Evolutionary conservation across 495 filamentous ascomycete species (phyloP).

Genomic region (Aspergillus affinis): DNA sequence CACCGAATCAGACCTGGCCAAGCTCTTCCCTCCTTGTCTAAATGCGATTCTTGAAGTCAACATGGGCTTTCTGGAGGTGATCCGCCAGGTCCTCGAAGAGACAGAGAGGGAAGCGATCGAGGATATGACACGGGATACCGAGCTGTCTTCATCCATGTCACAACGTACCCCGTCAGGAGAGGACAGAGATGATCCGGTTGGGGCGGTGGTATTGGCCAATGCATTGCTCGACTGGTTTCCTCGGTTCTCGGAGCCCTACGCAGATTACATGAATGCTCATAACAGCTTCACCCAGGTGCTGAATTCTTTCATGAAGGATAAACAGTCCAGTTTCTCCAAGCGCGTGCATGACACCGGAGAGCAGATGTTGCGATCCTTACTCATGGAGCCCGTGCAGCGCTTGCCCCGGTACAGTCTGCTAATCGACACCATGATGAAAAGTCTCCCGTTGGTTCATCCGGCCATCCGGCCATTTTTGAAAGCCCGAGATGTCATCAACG

Average conservation of each 20-base stretch:
- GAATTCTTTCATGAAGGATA: slow-evolving; percentile 67
- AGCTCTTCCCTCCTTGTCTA: slow-evolving; percentile 77
- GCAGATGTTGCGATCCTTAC: slow-evolving; percentile 82
- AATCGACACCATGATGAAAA: slow-evolving; percentile 89
- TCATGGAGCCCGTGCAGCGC: slow-evolving; percentile 95
- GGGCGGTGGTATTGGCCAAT: slow-evolving; percentile 71
- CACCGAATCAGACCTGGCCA: slow-evolving; percentile 66
- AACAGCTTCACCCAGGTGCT: slow-evolving; percentile 79
- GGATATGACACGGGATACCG: slow-evolving; percentile 60
- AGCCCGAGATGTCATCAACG: slow-evolving; percentile 86
- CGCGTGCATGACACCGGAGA: slow-evolving; percentile 82
- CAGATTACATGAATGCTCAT: slow-evolving; percentile 85
- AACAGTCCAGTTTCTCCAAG: slow-evolving; percentile 74
- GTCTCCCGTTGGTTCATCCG: slow-evolving; percentile 78
- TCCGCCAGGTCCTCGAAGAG: slow-evolving; percentile 74
- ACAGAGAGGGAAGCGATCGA: slow-evolving; percentile 76
- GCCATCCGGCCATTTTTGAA: slow-evolving; percentile 77
- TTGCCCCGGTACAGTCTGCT: slow-evolving; percentile 92
- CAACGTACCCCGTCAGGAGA: slow-evolving; percentile 41
- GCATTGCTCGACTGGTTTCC: slow-evolving; percentile 87
- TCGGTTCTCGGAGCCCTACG: slow-evolving; percentile 82
- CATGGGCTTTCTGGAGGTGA: slow-evolving; percentile 68
- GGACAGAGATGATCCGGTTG: slow-evolving; percentile 69
- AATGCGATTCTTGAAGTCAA: slow-evolving; percentile 78
- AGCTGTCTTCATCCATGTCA: slow-evolving; percentile 37